Conservation (phyloP, 2,329 filamentous ascomycete species). For the Ascochyta fabae region DNA sequence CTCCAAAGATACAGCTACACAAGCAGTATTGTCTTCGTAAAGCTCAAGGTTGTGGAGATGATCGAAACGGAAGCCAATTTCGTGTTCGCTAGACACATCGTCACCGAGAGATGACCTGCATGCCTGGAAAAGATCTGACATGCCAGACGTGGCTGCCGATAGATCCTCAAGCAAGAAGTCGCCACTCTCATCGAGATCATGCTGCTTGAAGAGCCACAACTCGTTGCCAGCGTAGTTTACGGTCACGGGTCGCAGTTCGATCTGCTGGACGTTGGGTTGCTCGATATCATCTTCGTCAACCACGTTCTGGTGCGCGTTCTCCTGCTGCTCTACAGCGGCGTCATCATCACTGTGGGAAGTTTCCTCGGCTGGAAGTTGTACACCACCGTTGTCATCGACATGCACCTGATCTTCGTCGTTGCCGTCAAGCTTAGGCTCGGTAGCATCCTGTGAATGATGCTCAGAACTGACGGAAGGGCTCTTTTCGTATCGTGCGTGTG, state of each 20-base stretch:
- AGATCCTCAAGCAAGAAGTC: conserved; percentile 41
- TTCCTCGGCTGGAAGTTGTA: conserved; percentile 20
- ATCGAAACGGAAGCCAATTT: conserved; percentile 53
- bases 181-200: conserved; percentile 37
- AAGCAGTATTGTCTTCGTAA: conserved; percentile 42
- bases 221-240: conserved; percentile 41
- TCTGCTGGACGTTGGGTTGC: conserved; percentile 17
- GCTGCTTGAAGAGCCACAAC: conserved; percentile 41
- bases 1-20: conserved; percentile 40
- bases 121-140: conserved; percentile 63
- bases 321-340: neutral
- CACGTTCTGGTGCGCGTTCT: conserved; percentile 17
- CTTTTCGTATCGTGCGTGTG: neutral
- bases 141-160: conserved; percentile 31
- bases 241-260: conserved; percentile 30
- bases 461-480: neutral
- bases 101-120: conserved; percentile 63
- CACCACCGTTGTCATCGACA: conserved; percentile 23
- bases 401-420: conserved; percentile 10
- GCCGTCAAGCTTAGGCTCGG: neutral
- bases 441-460: neutral
- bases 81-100: conserved; percentile 61
- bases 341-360: conserved; percentile 10
- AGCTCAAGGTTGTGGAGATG: conserved; percentile 49
- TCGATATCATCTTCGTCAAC: conserved; percentile 20